Conservation (phyloP, 805 yeast species). For the Scheffersomyces ergatensis region DNA sequence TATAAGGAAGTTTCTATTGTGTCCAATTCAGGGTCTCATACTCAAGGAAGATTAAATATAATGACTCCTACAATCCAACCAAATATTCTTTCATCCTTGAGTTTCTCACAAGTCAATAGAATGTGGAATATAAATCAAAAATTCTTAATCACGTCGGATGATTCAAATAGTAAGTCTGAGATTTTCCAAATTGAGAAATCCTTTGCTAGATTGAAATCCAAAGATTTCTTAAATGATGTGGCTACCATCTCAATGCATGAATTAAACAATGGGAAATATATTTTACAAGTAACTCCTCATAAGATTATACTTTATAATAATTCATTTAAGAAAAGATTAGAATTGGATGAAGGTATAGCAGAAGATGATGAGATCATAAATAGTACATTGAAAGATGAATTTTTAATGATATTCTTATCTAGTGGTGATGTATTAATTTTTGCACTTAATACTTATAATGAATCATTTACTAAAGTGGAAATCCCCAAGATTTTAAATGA, state of each 20-base stretch:
- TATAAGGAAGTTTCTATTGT: conserved; percentile 64
- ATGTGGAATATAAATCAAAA: conserved; percentile 71
- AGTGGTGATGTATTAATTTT: conserved; percentile 69
- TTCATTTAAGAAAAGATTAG: conserved; percentile 50
- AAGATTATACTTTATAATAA: conserved; percentile 60
- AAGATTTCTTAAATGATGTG: conserved; percentile 61
- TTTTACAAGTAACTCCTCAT: conserved; percentile 72
- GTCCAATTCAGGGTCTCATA: conserved; percentile 64
- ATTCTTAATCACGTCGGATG: conserved; percentile 71
- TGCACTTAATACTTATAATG: conserved; percentile 38
- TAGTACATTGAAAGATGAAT: conserved; percentile 62
- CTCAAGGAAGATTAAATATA: conserved; percentile 54
- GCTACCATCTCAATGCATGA: conserved; percentile 68
- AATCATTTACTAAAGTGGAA: conserved; percentile 29
- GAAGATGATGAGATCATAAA: conserved; percentile 57
- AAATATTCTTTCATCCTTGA: conserved; percentile 60
- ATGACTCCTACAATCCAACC: conserved; percentile 73
- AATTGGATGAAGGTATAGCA: conserved; percentile 23
- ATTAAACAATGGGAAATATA: conserved; percentile 51
- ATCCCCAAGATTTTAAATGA: conserved; percentile 41
- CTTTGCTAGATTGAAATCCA: conserved; percentile 58
- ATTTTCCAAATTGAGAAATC: conserved; percentile 61
- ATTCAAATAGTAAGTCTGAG: conserved; percentile 60
- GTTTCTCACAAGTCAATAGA: conserved; percentile 68
- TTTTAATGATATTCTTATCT: conserved; percentile 59